Evolutionary conservation across 2,329 filamentous ascomycete genomes (phyloP), one percentile per base, ranked within the genome.

Genomic region (Metarhizium anisopliae): DNA sequence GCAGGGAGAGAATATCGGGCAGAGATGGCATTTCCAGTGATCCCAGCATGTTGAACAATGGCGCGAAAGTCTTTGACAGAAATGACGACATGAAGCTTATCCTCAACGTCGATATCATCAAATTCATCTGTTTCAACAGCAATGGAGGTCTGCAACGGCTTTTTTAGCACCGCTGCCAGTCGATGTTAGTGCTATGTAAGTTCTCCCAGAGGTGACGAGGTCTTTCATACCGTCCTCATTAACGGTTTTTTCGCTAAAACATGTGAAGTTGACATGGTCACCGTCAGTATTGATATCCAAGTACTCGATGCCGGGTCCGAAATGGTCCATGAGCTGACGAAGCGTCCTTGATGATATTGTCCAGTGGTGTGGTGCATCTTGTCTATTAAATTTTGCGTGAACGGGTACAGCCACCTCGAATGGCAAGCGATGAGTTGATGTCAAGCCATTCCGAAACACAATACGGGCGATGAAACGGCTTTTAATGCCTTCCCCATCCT

Each of bases 11-110:
- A 91, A 69, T 91, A 92, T 54, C 77, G 77, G 13, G 87, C 86
- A 16, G 78, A 80, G 14, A 92, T 74, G 50, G 81, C 78, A n/a
- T 82, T 83, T 53, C 83, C 83, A 6, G 85, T 78, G 29, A 84
- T 83, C 29, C 85, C 85, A 10, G 89, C 88, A 69, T 93, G 89
- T 38, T 84, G 80, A 53, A 91, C 83, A 54, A 92, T 89, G 38
- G 88, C 85, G 52, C 88, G 85, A 68, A 92, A 92, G 69, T 93
- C 89, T 64, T 90, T 91, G 65, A 93, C 87, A 62, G 84, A 89
- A 65, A 92, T 87, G 57, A 90, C 82, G 63, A 91, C 88, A 65
- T 91, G 89, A 56, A 91, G 78, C 52, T 86, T 85, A 58, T 89
- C 83, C 65, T 90, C 84, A 35, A 90, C 84, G 25, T 82, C 77